phyloP scores from a whole-genome alignment of 1,284 basidiomycete species.

The Sanguinoderma infundibulare region DNA sequence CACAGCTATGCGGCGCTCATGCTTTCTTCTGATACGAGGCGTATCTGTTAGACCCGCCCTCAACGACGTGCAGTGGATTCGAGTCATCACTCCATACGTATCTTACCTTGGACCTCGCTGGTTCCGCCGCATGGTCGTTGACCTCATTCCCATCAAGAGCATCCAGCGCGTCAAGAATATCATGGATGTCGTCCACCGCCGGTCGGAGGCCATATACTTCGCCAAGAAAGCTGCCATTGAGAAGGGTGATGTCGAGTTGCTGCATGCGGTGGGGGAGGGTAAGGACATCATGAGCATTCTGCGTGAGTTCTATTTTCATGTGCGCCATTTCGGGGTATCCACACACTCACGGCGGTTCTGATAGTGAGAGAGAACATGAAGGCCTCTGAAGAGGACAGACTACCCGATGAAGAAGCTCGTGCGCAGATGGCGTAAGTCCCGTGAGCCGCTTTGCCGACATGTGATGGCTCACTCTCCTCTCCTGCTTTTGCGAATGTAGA shows the following conservation, averaged over 20 bases:
- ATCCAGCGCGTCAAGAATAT: constrained; percentile 16
- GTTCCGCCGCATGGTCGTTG: not conserved
- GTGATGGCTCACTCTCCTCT: too few species aligned
- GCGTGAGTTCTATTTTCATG: not conserved
- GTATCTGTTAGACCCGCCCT: not conserved
- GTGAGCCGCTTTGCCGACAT: not conserved
- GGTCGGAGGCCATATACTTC: constrained; percentile 42
- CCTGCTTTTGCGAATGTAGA: constrained; percentile 5
- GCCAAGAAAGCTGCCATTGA: constrained; percentile 41
- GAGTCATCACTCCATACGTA: not conserved
- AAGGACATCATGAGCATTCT: constrained; percentile 35
- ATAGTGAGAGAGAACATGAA: constrained; percentile 4
- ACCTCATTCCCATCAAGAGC: not conserved
- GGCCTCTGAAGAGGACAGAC: constrained; percentile 27
- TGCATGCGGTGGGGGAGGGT: constrained; percentile 24
- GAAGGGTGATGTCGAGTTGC: constrained; percentile 45
- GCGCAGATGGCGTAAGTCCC: constrained; percentile 39
- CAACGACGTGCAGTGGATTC: not conserved
- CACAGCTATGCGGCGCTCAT: not conserved
- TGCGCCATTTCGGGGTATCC: not conserved
- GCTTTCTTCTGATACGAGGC: not conserved
- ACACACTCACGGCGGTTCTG: not conserved
- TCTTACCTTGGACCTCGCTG: not conserved
- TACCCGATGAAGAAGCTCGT: constrained; percentile 35
- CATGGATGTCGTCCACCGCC: constrained; percentile 39